Percentiles rank a stretch among this genome's conserved stretches.
Evolutionary conservation across 805 yeast species (phyloP).

Genomic region (Suhomyces xylopsoci): DNA sequence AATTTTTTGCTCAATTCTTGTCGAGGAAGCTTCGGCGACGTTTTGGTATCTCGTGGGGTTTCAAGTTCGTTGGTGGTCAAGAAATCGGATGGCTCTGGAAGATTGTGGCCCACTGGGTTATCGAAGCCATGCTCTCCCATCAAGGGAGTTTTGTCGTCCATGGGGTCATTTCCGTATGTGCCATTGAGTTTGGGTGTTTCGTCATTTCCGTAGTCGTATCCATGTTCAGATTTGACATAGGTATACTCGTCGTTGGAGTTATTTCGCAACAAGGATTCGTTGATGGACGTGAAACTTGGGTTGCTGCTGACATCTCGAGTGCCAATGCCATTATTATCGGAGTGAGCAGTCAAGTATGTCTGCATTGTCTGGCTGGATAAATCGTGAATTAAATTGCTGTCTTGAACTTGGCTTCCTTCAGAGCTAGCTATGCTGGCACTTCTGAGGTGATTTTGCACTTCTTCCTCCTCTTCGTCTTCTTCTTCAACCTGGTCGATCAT

Average conservation of each 20-base stretch:
- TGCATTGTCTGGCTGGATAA: slow-evolving; percentile 23
- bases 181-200: slow-evolving; percentile 29
- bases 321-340: slow-evolving; percentile 1
- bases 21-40: slow-evolving; percentile 25
- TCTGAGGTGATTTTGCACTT: background rate
- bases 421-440: background rate
- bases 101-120: slow-evolving; percentile 8
- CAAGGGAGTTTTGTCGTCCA: slow-evolving; percentile 32
- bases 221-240: slow-evolving; percentile 8
- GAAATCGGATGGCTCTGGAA: slow-evolving; percentile 1
- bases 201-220: slow-evolving; percentile 15
- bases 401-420: background rate
- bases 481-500: slow-evolving; percentile 14
- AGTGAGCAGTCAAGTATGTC: slow-evolving; percentile 25
- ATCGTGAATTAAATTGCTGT: slow-evolving; percentile 8
- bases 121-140: slow-evolving; percentile 10
- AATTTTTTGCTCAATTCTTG: slow-evolving; percentile 34
- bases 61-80: background rate
- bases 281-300: slow-evolving; percentile 35
- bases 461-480: slow-evolving; percentile 15
- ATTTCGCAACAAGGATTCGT: slow-evolving; percentile 28
- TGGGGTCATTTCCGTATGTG: slow-evolving; percentile 8
- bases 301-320: slow-evolving; percentile 6
- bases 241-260: slow-evolving; percentile 6
- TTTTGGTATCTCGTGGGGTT: background rate